A percentile compares a stretch with the other conserved stretches of the same genome.
These are phyloP conservation scores for Tuber umbilicatum DNA, from an alignment of 495 filamentous ascomycete genomes.

Conservation along the genomic window DNA sequence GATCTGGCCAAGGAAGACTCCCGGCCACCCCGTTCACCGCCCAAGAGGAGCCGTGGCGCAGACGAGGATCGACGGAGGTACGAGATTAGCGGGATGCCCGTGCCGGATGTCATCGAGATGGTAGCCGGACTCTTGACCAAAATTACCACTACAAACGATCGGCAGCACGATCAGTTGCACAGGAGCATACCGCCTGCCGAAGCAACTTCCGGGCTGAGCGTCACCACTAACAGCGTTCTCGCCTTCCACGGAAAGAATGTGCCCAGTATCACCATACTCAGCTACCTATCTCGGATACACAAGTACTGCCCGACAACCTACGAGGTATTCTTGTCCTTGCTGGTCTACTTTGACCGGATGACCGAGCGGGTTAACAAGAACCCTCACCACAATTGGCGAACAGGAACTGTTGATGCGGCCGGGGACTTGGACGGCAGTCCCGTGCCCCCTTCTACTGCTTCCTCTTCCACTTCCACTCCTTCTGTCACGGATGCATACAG, in stretches of 20 bases:
- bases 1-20: conserved; percentile 36
- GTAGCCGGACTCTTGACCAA: conserved; percentile 96
- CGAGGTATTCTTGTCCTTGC: conserved; percentile 89
- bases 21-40: conserved; percentile 23
- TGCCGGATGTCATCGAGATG: conserved; percentile 98
- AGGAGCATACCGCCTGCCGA: conserved; percentile 59
- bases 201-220: conserved; percentile 58
- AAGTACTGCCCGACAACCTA: conserved; percentile 99
- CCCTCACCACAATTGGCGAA: conserved; percentile 37
- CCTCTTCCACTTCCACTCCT: not conserved
- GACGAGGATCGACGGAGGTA: conserved; percentile 48
- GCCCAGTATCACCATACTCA: conserved; percentile 91
- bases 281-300: conserved; percentile 92
- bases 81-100: conserved; percentile 97
- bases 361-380: conserved; percentile 81
- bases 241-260: conserved; percentile 99
- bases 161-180: conserved; percentile 77
- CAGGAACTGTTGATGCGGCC: conserved; percentile 23
- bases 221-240: conserved; percentile 80
- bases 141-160: conserved; percentile 94
- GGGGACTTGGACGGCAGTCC: conserved; percentile 15
- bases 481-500: conserved; percentile 51
- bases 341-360: conserved; percentile 99
- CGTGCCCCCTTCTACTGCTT: conserved; percentile 14
- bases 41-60: conserved; percentile 25